These are phyloP conservation scores for Yamadazyma jaroonii DNA, from an alignment of 1,139 yeast genomes.

Conservation along the genomic window DNA sequence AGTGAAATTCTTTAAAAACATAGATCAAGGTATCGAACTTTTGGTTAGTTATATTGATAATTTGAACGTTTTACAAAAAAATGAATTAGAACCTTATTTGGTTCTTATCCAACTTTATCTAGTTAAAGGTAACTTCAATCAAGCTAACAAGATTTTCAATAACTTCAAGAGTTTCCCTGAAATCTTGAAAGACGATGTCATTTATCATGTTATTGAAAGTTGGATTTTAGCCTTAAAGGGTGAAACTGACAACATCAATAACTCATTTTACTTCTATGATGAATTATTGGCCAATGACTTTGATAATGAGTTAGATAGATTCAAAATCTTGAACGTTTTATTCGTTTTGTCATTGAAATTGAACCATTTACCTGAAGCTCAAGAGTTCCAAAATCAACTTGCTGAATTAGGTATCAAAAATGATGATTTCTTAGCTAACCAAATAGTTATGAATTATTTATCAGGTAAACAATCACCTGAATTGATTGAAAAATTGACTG, in stretches of 20 bases:
- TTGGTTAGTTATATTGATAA: conserved; percentile 26
- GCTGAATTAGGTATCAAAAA: conserved; percentile 32
- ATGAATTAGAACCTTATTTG: conserved; percentile 45
- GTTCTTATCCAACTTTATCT: conserved; percentile 43
- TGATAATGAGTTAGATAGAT: conserved; percentile 38
- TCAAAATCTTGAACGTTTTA: conserved; percentile 33
- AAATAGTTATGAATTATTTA: conserved; percentile 52
- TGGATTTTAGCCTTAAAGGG: conserved; percentile 59
- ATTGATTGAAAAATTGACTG: conserved; percentile 38
- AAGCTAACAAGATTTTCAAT: conserved; percentile 35
- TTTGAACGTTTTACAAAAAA: conserved; percentile 15
- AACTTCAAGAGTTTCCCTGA: conserved; percentile 39
- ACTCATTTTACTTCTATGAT: conserved; percentile 69
- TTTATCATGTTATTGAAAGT: conserved; percentile 66
- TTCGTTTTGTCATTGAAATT: conserved; percentile 45
- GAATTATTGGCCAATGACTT: conserved; percentile 56
- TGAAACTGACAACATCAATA: conserved; percentile 55
- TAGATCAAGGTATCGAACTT: conserved; percentile 38
- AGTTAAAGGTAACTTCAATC: conserved; percentile 35
- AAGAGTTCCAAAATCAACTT: conserved; percentile 47
- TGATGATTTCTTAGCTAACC: conserved; percentile 57
- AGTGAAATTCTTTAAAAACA: conserved; percentile 36
- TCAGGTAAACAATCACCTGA: conserved; percentile 37
- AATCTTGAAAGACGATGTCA: conserved; percentile 60
- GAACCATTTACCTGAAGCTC: conserved; percentile 45